Evolutionary conservation across 352 stramenopile species (phyloP).

Genomic region (Thalassiosira mediterranea): DNA sequence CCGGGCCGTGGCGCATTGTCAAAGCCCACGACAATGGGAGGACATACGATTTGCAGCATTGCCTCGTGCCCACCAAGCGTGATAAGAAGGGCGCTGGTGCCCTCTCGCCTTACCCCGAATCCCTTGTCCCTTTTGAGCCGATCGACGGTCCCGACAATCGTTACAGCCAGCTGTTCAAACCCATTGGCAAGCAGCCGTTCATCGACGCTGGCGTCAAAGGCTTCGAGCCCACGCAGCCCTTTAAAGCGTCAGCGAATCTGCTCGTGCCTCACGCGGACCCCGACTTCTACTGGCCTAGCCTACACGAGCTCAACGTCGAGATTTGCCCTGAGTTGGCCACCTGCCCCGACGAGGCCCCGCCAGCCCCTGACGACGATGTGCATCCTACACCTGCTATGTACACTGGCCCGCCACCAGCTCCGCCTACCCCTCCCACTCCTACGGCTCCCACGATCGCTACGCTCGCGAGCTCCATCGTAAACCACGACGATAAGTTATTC

Average conservation of each 20-base stretch:
- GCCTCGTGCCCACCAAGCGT: background rate
- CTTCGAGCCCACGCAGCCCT: constrained; percentile 9
- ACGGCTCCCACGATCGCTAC: background rate
- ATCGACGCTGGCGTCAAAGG: constrained; percentile 8
- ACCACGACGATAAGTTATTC: constrained; percentile 19
- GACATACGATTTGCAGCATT: constrained; percentile 13
- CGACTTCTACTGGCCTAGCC: background rate
- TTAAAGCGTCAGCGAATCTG: background rate
- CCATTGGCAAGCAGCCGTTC: constrained; percentile 11
- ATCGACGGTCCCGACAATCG: constrained; percentile 15
- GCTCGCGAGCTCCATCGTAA: constrained; percentile 2
- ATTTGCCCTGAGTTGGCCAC: background rate
- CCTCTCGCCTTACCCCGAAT: constrained; percentile 13
- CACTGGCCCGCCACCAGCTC: constrained; percentile 1
- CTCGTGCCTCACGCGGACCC: background rate
- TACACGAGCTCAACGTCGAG: background rate
- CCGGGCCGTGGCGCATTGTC: constrained; percentile 2
- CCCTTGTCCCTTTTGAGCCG: constrained; percentile 8
- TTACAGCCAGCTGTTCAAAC: constrained; percentile 12
- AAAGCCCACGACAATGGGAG: background rate
- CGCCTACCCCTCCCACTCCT: background rate
- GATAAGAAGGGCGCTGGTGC: constrained; percentile 17
- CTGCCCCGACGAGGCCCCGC: background rate
- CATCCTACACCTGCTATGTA: background rate
- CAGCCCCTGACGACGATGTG: background rate